Conservation (phyloP, 495 filamentous ascomycete species). For the Xylaria cubensis region DNA sequence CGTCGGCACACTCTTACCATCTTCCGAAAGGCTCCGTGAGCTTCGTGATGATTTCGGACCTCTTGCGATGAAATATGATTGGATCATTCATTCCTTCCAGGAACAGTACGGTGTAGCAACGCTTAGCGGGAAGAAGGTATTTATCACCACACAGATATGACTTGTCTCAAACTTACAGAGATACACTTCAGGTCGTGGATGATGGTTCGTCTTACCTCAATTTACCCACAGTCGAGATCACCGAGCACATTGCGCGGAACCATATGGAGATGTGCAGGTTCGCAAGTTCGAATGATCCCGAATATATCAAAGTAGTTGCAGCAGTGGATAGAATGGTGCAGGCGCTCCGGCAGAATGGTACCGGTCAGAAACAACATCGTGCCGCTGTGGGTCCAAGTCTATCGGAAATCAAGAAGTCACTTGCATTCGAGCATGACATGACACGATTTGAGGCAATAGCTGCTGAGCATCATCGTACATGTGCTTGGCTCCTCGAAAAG, state of each 20-base stretch:
- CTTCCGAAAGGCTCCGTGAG: not conserved
- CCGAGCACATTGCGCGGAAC: not conserved
- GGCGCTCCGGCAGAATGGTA: not conserved
- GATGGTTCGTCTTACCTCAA: not conserved
- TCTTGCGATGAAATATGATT: not conserved
- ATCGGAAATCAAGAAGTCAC: not conserved
- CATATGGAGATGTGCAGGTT: conserved; percentile 1
- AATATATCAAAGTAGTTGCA: not conserved
- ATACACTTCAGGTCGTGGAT: not conserved
- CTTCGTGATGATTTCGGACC: not conserved
- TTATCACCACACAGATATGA: not conserved
- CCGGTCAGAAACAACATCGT: not conserved
- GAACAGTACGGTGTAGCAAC: not conserved
- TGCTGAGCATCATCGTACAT: not conserved
- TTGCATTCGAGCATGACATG: not conserved
- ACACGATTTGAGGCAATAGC: not conserved
- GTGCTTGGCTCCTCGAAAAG: not conserved
- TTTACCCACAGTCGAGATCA: not conserved
- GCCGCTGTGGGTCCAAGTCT: not conserved
- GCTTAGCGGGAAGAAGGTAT: not conserved
- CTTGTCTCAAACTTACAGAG: not conserved
- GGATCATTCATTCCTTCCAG: not conserved
- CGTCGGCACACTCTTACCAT: not conserved
- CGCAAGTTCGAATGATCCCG: not conserved
- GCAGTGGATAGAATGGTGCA: not conserved